Percentiles rank a stretch among this genome's conserved stretches.
These are phyloP conservation scores for Grifola frondosa DNA, from an alignment of 1,284 basidiomycete genomes.

Conservation along the genomic window DNA sequence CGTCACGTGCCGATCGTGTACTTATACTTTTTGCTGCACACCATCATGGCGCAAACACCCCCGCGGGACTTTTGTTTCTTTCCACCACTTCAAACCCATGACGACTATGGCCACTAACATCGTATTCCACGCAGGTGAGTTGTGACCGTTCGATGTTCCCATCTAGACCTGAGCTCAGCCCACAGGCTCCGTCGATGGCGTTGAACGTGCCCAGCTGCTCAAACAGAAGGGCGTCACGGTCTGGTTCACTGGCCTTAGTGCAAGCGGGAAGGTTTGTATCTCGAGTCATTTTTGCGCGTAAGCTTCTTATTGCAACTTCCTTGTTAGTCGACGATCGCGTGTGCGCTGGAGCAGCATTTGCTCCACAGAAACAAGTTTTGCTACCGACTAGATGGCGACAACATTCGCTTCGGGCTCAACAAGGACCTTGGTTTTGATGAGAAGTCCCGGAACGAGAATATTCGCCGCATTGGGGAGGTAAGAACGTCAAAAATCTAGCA, in stretches of 20 bases:
- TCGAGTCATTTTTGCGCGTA: too few relatives aligned
- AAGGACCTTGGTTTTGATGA: constrained; percentile 98
- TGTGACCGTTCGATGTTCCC: background rate
- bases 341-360: constrained; percentile 95
- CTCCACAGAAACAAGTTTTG: constrained; percentile 84
- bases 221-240: constrained; percentile 86
- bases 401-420: constrained; percentile 95
- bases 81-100: constrained; percentile 1
- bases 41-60: constrained; percentile 21
- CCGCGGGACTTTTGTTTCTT: constrained; percentile 1
- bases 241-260: constrained; percentile 95
- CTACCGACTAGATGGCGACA: constrained; percentile 96
- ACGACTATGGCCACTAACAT: constrained; percentile 79
- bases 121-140: constrained; percentile 71
- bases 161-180: background rate
- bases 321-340: constrained; percentile 92
- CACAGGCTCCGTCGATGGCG: constrained; percentile 70
- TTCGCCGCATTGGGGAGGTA: constrained; percentile 95
- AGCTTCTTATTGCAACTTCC: too few relatives aligned
- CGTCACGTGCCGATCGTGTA: constrained; percentile 20
- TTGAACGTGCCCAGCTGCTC: constrained; percentile 70
- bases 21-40: constrained; percentile 14
- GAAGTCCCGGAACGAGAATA: constrained; percentile 95
- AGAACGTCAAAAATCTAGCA: too few relatives aligned
- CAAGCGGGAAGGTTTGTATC: constrained; percentile 76